Evolutionary conservation across 148 eudicot genomes (phyloP).

Genomic region (Dianthus caryophyllus): DNA sequence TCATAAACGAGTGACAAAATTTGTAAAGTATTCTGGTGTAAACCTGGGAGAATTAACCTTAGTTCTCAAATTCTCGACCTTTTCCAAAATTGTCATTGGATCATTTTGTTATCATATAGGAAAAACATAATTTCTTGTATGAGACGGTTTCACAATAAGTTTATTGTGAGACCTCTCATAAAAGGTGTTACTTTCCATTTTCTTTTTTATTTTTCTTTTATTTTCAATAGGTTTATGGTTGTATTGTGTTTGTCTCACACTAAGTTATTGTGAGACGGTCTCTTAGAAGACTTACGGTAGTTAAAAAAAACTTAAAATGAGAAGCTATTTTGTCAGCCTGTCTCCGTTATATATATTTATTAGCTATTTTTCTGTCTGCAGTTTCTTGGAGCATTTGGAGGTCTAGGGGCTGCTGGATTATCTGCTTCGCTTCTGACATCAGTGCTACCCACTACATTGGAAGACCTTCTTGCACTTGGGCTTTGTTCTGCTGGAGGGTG

Average conservation of each 20-base stretch:
- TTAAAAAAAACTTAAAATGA: too few relatives aligned
- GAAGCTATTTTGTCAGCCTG: background rate
- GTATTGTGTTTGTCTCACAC: too few relatives aligned
- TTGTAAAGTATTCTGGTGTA: background rate
- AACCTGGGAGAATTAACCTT: background rate
- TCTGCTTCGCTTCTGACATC: constrained; percentile 96
- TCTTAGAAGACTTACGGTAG: too few relatives aligned
- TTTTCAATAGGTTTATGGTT: too few relatives aligned
- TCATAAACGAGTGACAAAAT: background rate
- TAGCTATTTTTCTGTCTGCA: constrained; percentile 24
- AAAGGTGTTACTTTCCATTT: too few relatives aligned
- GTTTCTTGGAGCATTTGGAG: constrained; percentile 94
- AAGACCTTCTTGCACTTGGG: constrained; percentile 98
- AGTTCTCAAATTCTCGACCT: background rate
- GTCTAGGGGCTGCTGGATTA: constrained; percentile 88
- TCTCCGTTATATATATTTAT: background rate
- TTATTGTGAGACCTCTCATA: too few relatives aligned
- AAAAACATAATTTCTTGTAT: too few relatives aligned
- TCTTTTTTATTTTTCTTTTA: too few relatives aligned
- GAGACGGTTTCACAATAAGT: too few relatives aligned
- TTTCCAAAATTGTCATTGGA: background rate
- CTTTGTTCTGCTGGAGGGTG: constrained; percentile 99
- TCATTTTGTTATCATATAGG: background rate
- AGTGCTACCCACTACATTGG: constrained; percentile 78
- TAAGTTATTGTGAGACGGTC: too few relatives aligned